A percentile compares a stretch with the other conserved stretches of the same genome.
phyloP scores from a whole-genome alignment of 768 basidiomycete genomes.

The Podaxis sp. region DNA sequence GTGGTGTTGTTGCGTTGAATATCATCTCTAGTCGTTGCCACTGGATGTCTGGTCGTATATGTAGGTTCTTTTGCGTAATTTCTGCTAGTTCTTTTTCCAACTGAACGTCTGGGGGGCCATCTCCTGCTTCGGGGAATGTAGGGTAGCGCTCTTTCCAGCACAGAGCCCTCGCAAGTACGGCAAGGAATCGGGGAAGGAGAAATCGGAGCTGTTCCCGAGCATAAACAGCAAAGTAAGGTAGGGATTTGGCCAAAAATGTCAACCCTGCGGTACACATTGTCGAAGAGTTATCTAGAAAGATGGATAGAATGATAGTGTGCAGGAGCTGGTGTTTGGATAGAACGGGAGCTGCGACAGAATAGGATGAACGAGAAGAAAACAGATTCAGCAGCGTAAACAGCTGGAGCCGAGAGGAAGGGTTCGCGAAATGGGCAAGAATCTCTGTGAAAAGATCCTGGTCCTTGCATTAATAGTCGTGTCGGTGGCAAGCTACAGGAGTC shows the following conservation, averaged over 20 bases:
- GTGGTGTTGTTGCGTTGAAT: slow-evolving; percentile 51
- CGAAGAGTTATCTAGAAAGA: slow-evolving; percentile 74
- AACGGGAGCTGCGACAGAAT: slow-evolving; percentile 45
- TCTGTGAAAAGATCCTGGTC: slow-evolving; percentile 69
- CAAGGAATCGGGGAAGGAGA: slow-evolving; percentile 65
- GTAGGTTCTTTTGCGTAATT: slow-evolving; percentile 36
- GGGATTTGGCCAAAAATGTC: slow-evolving; percentile 62
- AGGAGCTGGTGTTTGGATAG: slow-evolving; percentile 65
- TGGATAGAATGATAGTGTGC: slow-evolving; percentile 60
- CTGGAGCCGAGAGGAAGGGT: slow-evolving; percentile 65
- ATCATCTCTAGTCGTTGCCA: slow-evolving; percentile 70
- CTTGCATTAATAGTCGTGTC: slow-evolving; percentile 1
- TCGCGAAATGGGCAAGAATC: slow-evolving; percentile 59
- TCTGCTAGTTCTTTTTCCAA: slow-evolving; percentile 42
- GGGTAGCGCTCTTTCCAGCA: slow-evolving; percentile 67
- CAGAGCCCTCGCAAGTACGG: slow-evolving; percentile 66
- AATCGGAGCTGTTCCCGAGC: slow-evolving; percentile 54
- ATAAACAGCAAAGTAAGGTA: slow-evolving; percentile 73
- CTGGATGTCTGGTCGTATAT: slow-evolving; percentile 52
- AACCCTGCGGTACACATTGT: slow-evolving; percentile 66
- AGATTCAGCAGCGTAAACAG: slow-evolving; percentile 64
- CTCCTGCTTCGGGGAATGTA: slow-evolving; percentile 28
- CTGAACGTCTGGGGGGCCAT: slow-evolving; percentile 31
- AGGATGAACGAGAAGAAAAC: slow-evolving; percentile 56
- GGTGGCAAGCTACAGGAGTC: slow-evolving; percentile 22